Conservation (phyloP, 345 rosid species). For the Rhodamnia rubescens region DNA sequence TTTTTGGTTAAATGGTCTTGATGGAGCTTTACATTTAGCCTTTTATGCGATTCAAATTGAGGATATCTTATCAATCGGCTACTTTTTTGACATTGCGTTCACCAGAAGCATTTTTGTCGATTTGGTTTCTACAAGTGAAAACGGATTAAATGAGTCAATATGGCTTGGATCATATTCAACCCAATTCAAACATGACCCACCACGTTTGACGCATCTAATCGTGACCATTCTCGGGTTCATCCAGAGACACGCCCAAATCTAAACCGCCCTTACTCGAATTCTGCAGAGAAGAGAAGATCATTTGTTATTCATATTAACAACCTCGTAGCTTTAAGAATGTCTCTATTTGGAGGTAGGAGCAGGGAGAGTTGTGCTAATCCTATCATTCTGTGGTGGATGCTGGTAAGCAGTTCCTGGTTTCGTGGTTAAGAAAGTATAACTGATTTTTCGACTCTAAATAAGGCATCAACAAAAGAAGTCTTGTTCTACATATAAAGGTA, state of each 20-base stretch:
- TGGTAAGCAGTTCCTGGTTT: neutral
- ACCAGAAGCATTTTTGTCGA: too few relatives aligned
- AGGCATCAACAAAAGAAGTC: neutral
- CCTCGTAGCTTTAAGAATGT: neutral
- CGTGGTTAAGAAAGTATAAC: neutral
- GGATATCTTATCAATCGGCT: neutral
- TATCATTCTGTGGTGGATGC: neutral
- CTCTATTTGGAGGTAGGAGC: neutral
- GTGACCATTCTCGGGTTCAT: conserved; percentile 19
- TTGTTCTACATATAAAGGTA: neutral
- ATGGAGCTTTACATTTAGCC: neutral
- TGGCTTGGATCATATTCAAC: too few relatives aligned
- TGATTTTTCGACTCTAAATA: neutral
- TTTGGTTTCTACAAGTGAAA: too few relatives aligned
- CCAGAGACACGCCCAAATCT: conserved; percentile 48
- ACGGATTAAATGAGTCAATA: too few relatives aligned
- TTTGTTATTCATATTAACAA: neutral
- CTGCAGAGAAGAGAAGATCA: conserved; percentile 17
- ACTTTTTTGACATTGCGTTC: neutral
- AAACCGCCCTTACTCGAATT: conserved; percentile 26
- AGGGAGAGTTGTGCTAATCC: neutral
- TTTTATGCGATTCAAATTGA: neutral
- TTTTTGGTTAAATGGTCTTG: neutral
- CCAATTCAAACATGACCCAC: too few relatives aligned
- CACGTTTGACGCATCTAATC: neutral